Evolutionary conservation across 352 stramenopile species (phyloP).

Genomic region (Phytophthora idaei): DNA sequence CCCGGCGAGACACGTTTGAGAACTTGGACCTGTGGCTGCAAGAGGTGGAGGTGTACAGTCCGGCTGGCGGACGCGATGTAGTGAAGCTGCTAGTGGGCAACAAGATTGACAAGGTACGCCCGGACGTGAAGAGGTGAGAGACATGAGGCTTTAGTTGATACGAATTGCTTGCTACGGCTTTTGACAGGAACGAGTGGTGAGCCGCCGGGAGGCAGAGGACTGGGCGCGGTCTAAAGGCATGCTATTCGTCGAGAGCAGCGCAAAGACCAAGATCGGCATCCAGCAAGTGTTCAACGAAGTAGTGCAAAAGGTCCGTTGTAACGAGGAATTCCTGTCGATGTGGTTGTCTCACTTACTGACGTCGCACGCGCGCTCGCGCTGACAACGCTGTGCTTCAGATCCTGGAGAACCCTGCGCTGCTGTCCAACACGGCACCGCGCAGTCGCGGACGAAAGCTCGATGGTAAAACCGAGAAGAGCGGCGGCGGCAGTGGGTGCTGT

Average conservation of each 20-base stretch:
- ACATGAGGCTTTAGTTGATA: background rate
- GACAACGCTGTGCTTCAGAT: constrained; percentile 57
- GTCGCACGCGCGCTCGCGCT: background rate
- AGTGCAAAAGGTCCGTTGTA: constrained; percentile 92
- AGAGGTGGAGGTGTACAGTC: constrained; percentile 97
- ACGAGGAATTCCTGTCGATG: background rate
- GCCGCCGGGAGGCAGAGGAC: constrained; percentile 93
- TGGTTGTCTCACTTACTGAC: constrained; percentile 9
- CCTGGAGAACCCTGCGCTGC: constrained; percentile 88
- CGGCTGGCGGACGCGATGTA: constrained; percentile 93
- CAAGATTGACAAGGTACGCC: constrained; percentile 92
- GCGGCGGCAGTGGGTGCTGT: constrained; percentile 63
- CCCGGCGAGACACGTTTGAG: constrained; percentile 96
- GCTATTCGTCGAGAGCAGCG: constrained; percentile 97
- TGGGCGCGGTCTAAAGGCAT: constrained; percentile 97
- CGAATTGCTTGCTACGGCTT: background rate
- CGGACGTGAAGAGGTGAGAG: background rate
- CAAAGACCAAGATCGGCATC: constrained; percentile 95
- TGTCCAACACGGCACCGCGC: constrained; percentile 88
- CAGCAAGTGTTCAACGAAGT: constrained; percentile 98
- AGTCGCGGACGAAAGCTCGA: constrained; percentile 67
- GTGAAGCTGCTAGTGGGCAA: constrained; percentile 99
- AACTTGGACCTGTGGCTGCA: constrained; percentile 98
- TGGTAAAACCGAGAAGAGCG: constrained; percentile 60
- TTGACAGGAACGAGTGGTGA: constrained; percentile 92